phyloP scores from a whole-genome alignment of 1,139 yeast genomes.

The Protomyces gravidus region DNA sequence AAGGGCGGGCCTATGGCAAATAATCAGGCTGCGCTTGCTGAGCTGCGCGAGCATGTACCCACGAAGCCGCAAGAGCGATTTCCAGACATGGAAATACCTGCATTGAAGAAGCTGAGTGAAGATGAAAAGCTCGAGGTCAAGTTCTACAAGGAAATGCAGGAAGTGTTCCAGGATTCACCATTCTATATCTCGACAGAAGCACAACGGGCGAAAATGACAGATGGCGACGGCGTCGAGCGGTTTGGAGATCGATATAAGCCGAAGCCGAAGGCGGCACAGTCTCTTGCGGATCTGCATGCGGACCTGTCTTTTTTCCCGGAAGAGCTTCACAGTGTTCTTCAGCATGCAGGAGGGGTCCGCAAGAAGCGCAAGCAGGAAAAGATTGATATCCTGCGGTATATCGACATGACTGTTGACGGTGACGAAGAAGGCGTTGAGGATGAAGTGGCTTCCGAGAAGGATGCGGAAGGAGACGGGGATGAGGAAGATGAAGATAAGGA shows the following conservation, averaged over 20 bases:
- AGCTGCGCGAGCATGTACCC: slow-evolving; percentile 10
- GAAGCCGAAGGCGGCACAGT: slow-evolving; percentile 10
- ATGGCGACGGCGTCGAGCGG: slow-evolving; percentile 22
- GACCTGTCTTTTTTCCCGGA: slow-evolving; percentile 18
- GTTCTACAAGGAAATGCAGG: slow-evolving; percentile 19
- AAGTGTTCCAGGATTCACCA: slow-evolving; percentile 11
- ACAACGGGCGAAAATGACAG: neutral
- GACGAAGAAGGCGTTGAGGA: slow-evolving; percentile 15
- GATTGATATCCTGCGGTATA: slow-evolving; percentile 11
- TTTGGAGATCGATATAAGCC: slow-evolving; percentile 20
- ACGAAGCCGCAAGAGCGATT: slow-evolving; percentile 16
- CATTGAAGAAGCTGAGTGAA: slow-evolving; percentile 1
- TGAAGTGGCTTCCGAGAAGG: slow-evolving; percentile 16
- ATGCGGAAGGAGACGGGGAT: slow-evolving; percentile 4
- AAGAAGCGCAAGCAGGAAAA: slow-evolving; percentile 22
- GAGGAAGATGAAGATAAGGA: slow-evolving; percentile 20
- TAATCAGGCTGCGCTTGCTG: slow-evolving; percentile 9
- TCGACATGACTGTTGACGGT: slow-evolving; percentile 21
- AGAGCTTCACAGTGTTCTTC: slow-evolving; percentile 14
- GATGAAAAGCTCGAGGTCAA: slow-evolving; percentile 20
- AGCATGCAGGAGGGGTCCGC: slow-evolving; percentile 12
- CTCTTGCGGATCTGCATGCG: slow-evolving; percentile 13
- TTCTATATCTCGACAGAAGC: slow-evolving; percentile 10
- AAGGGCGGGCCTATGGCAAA: slow-evolving; percentile 23
- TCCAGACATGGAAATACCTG: slow-evolving; percentile 16